A percentile compares a stretch with the other conserved stretches of the same genome.
These are phyloP conservation scores for Nyctanthes arbortristis DNA, from an alignment of 257 asterid genomes.

Conservation along the genomic window DNA sequence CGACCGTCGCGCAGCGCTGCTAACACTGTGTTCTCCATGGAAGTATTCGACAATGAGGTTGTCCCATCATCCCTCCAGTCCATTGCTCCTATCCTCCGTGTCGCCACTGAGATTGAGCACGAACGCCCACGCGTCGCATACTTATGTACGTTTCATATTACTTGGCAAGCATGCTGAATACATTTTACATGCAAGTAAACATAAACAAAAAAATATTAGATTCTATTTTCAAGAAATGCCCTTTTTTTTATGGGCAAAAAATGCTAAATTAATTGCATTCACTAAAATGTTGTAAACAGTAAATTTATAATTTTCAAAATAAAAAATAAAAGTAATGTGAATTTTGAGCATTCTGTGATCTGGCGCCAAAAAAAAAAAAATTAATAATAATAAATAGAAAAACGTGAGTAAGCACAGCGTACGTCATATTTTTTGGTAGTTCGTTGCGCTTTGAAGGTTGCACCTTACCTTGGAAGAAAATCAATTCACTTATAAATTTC, in stretches of 20 bases:
- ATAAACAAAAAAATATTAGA: too few species aligned
- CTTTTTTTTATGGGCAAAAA: too few species aligned
- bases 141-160: conserved; percentile 71
- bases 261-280: too few species aligned
- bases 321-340: too few species aligned
- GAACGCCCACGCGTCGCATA: conserved; percentile 97
- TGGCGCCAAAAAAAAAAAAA: too few species aligned
- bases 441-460: neutral
- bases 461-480: neutral
- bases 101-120: conserved; percentile 70
- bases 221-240: too few species aligned
- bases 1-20: conserved; percentile 91
- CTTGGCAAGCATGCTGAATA: too few species aligned
- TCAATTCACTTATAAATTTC: too few species aligned
- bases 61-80: conserved; percentile 94
- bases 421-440: neutral
- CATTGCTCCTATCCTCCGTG: conserved; percentile 90
- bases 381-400: neutral
- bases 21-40: conserved; percentile 83
- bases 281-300: too few species aligned
- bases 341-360: too few species aligned
- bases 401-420: neutral
- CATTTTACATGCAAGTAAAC: neutral
- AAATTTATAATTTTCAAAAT: too few species aligned
- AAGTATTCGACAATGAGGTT: conserved; percentile 93